Base-by-base conservation (phyloP, 768 basidiomycete genomes). In the Lactarius psammicola region DNA sequence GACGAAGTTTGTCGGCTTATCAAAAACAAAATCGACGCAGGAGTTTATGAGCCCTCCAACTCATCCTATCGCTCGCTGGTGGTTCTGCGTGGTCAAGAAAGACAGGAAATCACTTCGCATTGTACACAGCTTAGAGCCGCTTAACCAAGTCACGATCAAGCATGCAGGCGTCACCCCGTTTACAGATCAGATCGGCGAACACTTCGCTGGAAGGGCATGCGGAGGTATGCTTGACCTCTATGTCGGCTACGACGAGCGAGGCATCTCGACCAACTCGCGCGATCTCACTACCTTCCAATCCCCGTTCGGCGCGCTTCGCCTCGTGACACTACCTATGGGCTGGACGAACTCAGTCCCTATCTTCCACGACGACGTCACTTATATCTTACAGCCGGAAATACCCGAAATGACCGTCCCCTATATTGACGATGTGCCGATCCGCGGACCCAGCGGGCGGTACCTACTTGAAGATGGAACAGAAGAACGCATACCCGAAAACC, bases 41-140 rank as follows among this genome's bases (percentile, higher is more conserved):
- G n/a, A n/a, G n/a, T n/a, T n/a, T n/a, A n/a, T n/a, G n/a, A n/a
- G n/a, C n/a, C n/a, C n/a, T n/a, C n/a, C n/a, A n/a, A n/a, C n/a
- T n/a, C n/a, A n/a, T n/a, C n/a, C n/a, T n/a, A n/a, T 33, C 71
- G 76, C 0, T 77, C 77, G 0, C n/a, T 63, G 74, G 11, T 80
- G 78, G 79, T 83, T 80, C 59, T 76, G 74, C 36, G 77, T 81
- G 0, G 54, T 66, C 8, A 76, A 76, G 63, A 74, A 76, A 46
- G 69, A 72, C n/a, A 67, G 73, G 0, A 70, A 70, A 6, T 33
- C 64, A 0, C 64, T 74, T 0, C 53, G 69, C 0, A 64, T 74
- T 1, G 72, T 74, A 0, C 74, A 74, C 28, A 65, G 72, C 17
- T 65, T 74, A 0, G 72, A 74, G 30, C 72, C 71, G 0, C 71